A percentile compares a stretch with the other conserved stretches of the same genome.
Evolutionary conservation across 768 basidiomycete genomes (phyloP).

Genomic region (Boletellus emodensis): DNA sequence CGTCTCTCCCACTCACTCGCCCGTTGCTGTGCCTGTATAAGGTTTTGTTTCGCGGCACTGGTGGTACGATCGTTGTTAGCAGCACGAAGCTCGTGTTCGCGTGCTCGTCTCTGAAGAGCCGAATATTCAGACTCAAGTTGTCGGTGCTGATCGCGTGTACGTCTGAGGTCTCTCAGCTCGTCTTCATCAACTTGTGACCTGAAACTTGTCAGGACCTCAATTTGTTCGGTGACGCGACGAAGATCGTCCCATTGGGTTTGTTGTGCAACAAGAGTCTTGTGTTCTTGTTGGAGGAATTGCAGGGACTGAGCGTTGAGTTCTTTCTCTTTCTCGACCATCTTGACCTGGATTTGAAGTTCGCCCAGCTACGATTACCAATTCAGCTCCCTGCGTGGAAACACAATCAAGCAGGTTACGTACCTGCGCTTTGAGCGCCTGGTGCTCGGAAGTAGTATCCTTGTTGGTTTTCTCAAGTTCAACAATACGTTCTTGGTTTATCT

Average conservation of each 20-base stretch:
- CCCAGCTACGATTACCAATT: conserved; percentile 44
- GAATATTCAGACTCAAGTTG: conserved; percentile 64
- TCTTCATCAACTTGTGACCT: conserved; percentile 64
- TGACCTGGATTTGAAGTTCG: conserved; percentile 54
- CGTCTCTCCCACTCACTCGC: conserved; percentile 79
- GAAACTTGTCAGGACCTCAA: conserved; percentile 59
- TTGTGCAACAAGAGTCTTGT: conserved; percentile 56
- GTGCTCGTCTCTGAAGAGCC: conserved; percentile 65
- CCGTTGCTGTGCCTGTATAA: conserved; percentile 72
- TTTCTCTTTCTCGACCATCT: conserved; percentile 58
- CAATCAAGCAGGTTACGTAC: conserved; percentile 36
- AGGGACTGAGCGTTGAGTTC: conserved; percentile 52
- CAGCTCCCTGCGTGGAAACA: neutral
- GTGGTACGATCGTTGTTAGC: conserved; percentile 59
- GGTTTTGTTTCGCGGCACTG: conserved; percentile 53
- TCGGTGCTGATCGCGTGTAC: conserved; percentile 54
- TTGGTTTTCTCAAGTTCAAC: conserved; percentile 58
- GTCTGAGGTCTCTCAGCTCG: conserved; percentile 68
- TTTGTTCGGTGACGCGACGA: conserved; percentile 64
- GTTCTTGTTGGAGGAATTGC: conserved; percentile 51
- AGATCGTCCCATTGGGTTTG: conserved; percentile 79
- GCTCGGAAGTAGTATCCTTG: conserved; percentile 52
- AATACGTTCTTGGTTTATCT: conserved; percentile 58
- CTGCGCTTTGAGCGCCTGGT: conserved; percentile 53
- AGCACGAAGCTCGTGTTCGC: conserved; percentile 64